Evolutionary conservation across 2,329 filamentous ascomycete species (phyloP).

Genomic region (Pyricularia sp.): DNA sequence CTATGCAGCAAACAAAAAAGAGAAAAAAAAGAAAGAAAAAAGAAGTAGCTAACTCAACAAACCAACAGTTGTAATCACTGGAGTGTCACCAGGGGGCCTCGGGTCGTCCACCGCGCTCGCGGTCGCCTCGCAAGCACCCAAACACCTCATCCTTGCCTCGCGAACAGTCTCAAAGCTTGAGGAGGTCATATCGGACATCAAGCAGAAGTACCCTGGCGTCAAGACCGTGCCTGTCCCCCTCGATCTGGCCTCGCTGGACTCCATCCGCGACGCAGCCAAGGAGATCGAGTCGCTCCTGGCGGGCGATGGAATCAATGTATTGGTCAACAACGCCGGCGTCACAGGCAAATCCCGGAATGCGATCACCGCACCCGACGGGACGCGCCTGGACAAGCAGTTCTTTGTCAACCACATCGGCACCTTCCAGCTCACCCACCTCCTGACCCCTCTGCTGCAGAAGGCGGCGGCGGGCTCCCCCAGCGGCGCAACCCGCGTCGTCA

Average conservation of each 20-base stretch:
- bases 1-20: too few species aligned
- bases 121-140: conserved; percentile 29
- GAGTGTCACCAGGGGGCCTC: conserved; percentile 27
- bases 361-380: conserved; percentile 17
- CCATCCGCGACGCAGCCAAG: conserved; percentile 20
- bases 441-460: conserved; percentile 26
- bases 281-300: conserved; percentile 13
- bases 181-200: conserved; percentile 23
- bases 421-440: conserved; percentile 31
- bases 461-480: conserved; percentile 12
- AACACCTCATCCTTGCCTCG: conserved; percentile 29
- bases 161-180: conserved; percentile 29
- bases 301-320: conserved; percentile 20
- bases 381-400: conserved; percentile 12
- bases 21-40: too few species aligned
- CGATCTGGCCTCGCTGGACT: conserved; percentile 20
- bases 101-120: conserved; percentile 26
- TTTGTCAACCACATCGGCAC: conserved; percentile 31
- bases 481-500: conserved; percentile 23
- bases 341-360: conserved; percentile 19
- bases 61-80: conserved; percentile 17
- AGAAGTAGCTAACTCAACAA: background rate
- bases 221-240: conserved; percentile 16
- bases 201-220: conserved; percentile 17
- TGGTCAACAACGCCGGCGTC: conserved; percentile 30